Evolutionary conservation across 2,329 filamentous ascomycete genomes (phyloP).

Genomic region (Myriosclerotinia duriaeana): DNA sequence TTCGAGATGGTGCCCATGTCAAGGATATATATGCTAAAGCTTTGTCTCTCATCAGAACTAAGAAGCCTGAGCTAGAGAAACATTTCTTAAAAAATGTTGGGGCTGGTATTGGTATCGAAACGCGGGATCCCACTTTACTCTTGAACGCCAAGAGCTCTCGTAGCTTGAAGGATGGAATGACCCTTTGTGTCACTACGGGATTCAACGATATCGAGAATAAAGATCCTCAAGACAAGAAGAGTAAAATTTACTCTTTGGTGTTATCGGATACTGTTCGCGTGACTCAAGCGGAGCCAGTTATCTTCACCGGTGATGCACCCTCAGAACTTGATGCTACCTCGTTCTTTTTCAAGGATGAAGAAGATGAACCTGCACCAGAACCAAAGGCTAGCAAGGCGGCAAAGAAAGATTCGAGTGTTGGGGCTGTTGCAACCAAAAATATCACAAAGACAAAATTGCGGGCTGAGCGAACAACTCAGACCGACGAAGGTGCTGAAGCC

Average conservation of each 20-base stretch:
- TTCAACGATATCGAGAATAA: conserved; percentile 88
- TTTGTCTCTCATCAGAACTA: conserved; percentile 73
- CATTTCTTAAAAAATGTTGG: conserved; percentile 93
- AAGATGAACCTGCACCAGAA: conserved; percentile 63
- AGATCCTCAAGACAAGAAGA: conserved; percentile 84
- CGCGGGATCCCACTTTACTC: conserved; percentile 76
- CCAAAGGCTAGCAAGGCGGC: conserved; percentile 88
- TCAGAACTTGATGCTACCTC: conserved; percentile 91
- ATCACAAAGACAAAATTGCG: conserved; percentile 92
- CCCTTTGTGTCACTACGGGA: conserved; percentile 83
- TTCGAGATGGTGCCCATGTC: conserved; percentile 79
- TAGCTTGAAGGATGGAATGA: conserved; percentile 93
- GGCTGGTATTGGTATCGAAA: conserved; percentile 89
- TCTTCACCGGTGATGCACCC: conserved; percentile 92
- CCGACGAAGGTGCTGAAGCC: conserved; percentile 86
- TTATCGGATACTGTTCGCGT: conserved; percentile 93
- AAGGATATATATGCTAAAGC: conserved; percentile 95
- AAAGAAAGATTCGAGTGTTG: conserved; percentile 79
- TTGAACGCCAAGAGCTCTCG: conserved; percentile 85
- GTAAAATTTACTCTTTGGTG: conserved; percentile 83
- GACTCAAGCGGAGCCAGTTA: conserved; percentile 70
- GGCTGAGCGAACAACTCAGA: conserved; percentile 83
- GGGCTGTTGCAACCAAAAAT: conserved; percentile 88
- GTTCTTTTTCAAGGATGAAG: conserved; percentile 98
- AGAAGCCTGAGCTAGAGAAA: conserved; percentile 93